Percentiles rank a stretch among this genome's conserved stretches.
These are phyloP conservation scores for Cladophialophora chaetospira DNA, from an alignment of 2,329 filamentous ascomycete genomes.

Conservation along the genomic window DNA sequence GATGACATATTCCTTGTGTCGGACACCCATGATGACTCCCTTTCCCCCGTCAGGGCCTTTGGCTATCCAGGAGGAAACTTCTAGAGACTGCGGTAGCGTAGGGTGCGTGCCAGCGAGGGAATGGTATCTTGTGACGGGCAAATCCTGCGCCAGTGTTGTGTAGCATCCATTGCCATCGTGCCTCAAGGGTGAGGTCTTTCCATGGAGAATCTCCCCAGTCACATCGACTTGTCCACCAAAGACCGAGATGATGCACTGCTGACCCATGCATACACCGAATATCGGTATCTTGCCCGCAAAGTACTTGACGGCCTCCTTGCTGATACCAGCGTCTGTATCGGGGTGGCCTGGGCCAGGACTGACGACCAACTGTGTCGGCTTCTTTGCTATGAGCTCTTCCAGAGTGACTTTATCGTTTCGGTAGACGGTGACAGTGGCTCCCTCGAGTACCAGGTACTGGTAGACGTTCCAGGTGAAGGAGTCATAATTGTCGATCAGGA, in stretches of 20 bases:
- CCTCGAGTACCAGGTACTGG: slow-evolving; percentile 96
- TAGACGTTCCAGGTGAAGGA: slow-evolving; percentile 99
- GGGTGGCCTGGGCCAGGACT: slow-evolving; percentile 96
- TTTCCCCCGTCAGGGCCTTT: slow-evolving; percentile 73
- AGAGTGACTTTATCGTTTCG: slow-evolving; percentile 90
- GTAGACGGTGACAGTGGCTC: slow-evolving; percentile 83
- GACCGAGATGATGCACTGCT: slow-evolving; percentile 95
- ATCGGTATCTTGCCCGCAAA: slow-evolving; percentile 95
- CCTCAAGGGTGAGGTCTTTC: slow-evolving; percentile 87
- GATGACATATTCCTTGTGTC: slow-evolving; percentile 87
- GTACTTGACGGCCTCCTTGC: slow-evolving; percentile 84
- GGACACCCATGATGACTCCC: slow-evolving; percentile 93
- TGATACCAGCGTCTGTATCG: slow-evolving; percentile 85
- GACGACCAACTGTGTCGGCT: slow-evolving; percentile 90
- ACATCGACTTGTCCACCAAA: slow-evolving; percentile 90
- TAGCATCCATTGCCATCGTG: slow-evolving; percentile 96
- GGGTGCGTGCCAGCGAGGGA: slow-evolving; percentile 90
- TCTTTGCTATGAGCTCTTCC: slow-evolving; percentile 77
- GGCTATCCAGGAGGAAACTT: slow-evolving; percentile 87
- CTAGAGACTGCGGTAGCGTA: slow-evolving; percentile 80
- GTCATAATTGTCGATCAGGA: slow-evolving; percentile 98
- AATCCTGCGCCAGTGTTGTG: slow-evolving; percentile 71
- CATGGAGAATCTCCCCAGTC: slow-evolving; percentile 94
- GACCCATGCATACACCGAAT: slow-evolving; percentile 97
- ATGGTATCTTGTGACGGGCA: slow-evolving; percentile 93